phyloP scores from a whole-genome alignment of 2,329 filamentous ascomycete species.

The Aspergillus sergii region DNA sequence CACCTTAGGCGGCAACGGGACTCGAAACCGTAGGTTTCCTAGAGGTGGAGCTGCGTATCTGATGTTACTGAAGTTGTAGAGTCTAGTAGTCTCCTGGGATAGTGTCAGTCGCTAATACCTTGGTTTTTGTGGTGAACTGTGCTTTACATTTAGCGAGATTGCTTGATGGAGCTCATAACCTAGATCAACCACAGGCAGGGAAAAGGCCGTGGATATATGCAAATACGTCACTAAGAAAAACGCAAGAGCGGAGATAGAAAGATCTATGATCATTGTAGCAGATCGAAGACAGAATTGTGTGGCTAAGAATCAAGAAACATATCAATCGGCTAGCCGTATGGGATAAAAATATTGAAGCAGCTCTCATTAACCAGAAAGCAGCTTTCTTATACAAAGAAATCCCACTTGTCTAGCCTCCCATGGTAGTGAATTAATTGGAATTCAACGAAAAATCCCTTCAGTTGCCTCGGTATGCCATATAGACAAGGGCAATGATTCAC shows the following conservation, averaged over 20 bases:
- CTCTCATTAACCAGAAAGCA: background rate
- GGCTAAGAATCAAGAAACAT: background rate
- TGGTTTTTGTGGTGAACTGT: background rate
- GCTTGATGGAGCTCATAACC: conserved; percentile 58
- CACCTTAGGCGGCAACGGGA: conserved; percentile 46
- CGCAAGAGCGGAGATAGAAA: background rate
- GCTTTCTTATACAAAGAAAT: background rate
- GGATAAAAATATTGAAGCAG: background rate
- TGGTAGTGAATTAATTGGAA: background rate
- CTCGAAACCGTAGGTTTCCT: conserved; percentile 54
- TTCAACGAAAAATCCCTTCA: background rate
- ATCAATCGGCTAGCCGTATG: background rate
- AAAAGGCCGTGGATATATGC: background rate
- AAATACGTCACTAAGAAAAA: background rate
- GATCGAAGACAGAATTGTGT: background rate
- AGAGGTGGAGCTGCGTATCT: conserved; percentile 58
- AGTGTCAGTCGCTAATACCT: conserved; percentile 14
- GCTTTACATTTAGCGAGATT: conserved; percentile 23
- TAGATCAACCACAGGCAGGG: conserved; percentile 46
- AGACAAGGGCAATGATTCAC: background rate
- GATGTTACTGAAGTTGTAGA: conserved; percentile 61
- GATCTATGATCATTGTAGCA: background rate
- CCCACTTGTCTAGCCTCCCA: too few relatives aligned
- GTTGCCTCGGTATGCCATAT: background rate
- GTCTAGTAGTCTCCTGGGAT: conserved; percentile 36